These are phyloP conservation scores for Backusella tuberculispora DNA, from an alignment of 192 early-diverging fungal species.

Conservation along the genomic window DNA sequence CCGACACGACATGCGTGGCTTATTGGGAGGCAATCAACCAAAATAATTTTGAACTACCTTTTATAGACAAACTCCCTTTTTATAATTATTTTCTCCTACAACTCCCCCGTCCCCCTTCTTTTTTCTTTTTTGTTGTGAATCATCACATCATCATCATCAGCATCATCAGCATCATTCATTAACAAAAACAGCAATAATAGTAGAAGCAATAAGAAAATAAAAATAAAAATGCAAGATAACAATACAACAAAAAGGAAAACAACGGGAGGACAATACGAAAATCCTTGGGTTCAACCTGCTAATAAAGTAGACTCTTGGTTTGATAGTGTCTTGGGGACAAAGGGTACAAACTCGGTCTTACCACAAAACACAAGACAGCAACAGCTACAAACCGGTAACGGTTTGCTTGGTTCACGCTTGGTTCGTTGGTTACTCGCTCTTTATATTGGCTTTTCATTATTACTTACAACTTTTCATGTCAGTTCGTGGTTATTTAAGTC, in stretches of 20 bases:
- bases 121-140: constrained; percentile 2
- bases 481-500: not conserved
- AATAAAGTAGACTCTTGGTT: constrained; percentile 9
- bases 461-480: constrained; percentile 3
- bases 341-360: not conserved
- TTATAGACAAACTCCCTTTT: constrained; percentile 12
- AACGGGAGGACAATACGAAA: not conserved
- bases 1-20: not conserved
- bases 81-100: not conserved
- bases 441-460: constrained; percentile 2
- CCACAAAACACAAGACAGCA: not conserved
- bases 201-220: not conserved
- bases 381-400: not conserved
- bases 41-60: constrained; percentile 7
- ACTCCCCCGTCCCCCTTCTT: not conserved
- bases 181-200: not conserved
- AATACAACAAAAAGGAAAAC: not conserved
- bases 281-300: constrained; percentile 3
- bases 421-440: not conserved
- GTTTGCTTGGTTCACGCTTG: not conserved
- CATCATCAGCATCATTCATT: not conserved
- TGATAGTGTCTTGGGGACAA: not conserved
- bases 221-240: not conserved
- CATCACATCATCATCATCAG: not conserved
- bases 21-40: not conserved